Conservation (phyloP, 208 protist species). For the Acanthamoeba castellanii region DNA sequence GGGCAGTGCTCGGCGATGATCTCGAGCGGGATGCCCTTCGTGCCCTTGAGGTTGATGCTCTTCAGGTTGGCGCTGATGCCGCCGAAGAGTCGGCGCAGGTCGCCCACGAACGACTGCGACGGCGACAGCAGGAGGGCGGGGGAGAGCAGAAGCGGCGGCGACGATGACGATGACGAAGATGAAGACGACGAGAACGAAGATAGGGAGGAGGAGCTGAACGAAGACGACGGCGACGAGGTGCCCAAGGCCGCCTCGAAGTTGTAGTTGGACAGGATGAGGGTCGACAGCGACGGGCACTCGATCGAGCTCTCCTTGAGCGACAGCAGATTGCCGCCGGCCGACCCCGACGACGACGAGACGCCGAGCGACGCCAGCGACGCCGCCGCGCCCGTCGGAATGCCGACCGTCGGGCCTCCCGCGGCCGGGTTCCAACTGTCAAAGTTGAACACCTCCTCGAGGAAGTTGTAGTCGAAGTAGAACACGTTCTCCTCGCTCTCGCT, state of each 20-base stretch:
- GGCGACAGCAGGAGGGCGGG: neutral
- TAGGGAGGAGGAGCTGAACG: too few relatives aligned
- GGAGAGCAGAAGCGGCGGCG: neutral
- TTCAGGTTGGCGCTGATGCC: conserved; percentile 33
- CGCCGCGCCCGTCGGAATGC: neutral
- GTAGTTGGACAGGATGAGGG: conserved; percentile 61
- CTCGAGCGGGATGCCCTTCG: conserved; percentile 31
- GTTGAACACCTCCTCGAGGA: too few relatives aligned
- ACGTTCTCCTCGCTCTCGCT: too few relatives aligned
- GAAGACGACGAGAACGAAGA: too few relatives aligned
- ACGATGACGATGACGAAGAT: too few relatives aligned
- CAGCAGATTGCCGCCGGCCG: neutral
- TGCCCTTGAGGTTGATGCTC: conserved; percentile 71
- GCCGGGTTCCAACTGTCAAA: too few relatives aligned
- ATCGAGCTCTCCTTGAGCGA: conserved; percentile 11
- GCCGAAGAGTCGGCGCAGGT: neutral
- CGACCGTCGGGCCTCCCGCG: too few relatives aligned
- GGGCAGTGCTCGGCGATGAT: conserved; percentile 20
- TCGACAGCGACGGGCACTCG: conserved; percentile 48
- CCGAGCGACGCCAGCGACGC: neutral
- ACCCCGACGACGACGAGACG: neutral
- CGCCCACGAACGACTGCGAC: neutral
- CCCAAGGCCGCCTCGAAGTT: conserved; percentile 10
- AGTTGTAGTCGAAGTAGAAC: too few relatives aligned
- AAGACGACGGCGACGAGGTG: neutral